Conservation (phyloP, 1,284 basidiomycete genomes). For the Sanghuangporus weigelae region DNA sequence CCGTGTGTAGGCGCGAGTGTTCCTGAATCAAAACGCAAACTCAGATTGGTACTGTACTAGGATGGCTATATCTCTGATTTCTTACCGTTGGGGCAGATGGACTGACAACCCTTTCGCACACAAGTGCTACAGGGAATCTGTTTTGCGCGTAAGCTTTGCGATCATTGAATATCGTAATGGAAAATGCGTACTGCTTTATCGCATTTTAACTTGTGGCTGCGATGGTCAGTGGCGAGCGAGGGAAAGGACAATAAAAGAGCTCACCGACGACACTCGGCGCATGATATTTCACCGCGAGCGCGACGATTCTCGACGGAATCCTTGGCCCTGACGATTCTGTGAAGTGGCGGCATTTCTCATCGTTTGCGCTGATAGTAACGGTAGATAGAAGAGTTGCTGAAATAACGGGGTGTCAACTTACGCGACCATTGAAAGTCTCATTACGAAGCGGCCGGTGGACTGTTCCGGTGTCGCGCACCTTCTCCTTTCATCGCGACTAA, state of each 20-base stretch:
- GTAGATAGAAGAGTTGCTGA: background rate
- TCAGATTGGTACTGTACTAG: background rate
- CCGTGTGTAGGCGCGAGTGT: background rate
- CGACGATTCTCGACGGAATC: conserved; percentile 1
- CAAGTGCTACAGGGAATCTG: conserved; percentile 18
- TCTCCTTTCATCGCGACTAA: too few species aligned
- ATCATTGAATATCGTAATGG: background rate
- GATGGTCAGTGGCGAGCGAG: background rate
- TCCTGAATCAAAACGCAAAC: background rate
- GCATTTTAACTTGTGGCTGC: conserved; percentile 13
- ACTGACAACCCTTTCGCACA: conserved; percentile 13
- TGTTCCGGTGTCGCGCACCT: background rate
- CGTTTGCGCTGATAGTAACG: background rate
- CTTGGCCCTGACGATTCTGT: background rate
- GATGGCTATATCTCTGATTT: background rate
- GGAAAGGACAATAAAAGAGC: background rate
- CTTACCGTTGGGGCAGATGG: conserved; percentile 17
- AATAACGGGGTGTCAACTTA: background rate
- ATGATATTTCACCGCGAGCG: conserved; percentile 13
- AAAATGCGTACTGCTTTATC: conserved; percentile 14
- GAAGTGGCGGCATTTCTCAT: background rate
- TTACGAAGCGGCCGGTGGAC: background rate
- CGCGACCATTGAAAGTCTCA: background rate
- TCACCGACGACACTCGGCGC: conserved; percentile 18
- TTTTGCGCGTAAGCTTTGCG: background rate